Evolutionary conservation across 2,329 filamentous ascomycete genomes (phyloP), one percentile per base, ranked within the genome.

Genomic region (Aureobasidium lini): DNA sequence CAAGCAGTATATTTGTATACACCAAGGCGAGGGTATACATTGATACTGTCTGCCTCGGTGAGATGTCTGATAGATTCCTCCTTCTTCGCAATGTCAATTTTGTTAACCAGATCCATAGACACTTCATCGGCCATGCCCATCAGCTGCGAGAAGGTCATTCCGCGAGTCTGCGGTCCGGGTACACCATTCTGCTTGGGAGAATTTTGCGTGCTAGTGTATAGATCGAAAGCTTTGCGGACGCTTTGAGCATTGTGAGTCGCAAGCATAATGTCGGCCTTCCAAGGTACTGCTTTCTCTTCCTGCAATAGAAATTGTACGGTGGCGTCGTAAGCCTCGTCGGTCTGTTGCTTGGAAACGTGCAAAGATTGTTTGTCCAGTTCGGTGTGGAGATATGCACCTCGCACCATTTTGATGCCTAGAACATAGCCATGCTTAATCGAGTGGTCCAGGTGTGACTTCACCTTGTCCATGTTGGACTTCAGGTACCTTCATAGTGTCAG

Each of bases 111-210:
- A 7, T 54, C 36, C 50, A 54, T 42, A 3, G 50, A 54, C 4
- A 54, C 37, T 29, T 54, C 50, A 9, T 54, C 50, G 6, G 50
- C 50, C 50, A 54, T 54, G 1, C 50, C 50, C 50, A 54, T 54
- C 18, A 54, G 16, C 13, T 54, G 50, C 11, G 50, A 18, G 11
- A 54, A 54, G 1, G 50, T 23, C 28, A 54, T 13, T 11, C 50
- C 37, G 9, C 40, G 37, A 29, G 34, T 29, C 13, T 49, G 31
- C 5, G 77, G 75, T 1, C 81, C 77, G 3, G 76, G 75, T 1
- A 72, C 34, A 62, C 77, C 61, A 36, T 72, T 68, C 3, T 66
- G 67, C 48, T 66, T 64, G 29, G 72, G 64, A 8, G 28, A 16
- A 10, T 13, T 36, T 10, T 4, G 16, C 29, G 32, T 28, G 32